Base-by-base conservation (phyloP, 306 rosid species). In the Ochetophila trinervis region DNA sequence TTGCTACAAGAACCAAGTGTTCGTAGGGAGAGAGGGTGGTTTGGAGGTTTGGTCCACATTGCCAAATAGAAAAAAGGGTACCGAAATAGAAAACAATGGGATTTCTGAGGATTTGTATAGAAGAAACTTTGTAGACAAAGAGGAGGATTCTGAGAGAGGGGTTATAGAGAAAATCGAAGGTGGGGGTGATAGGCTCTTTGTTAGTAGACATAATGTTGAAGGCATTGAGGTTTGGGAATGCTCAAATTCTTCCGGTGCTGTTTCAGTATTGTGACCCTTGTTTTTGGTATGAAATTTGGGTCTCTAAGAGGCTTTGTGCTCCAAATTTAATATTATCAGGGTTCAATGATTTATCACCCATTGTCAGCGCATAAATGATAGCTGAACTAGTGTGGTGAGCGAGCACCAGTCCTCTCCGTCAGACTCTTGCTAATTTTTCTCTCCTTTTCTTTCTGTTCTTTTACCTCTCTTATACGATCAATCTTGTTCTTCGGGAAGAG, bases 171-270 rank as follows among this genome's bases (percentile, higher is more conserved):
- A 78, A 68, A 87, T 92, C 40, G 93, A 92, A 76, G 92, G 98
- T 22, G 96, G 96, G 20, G 95, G 96, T 17, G 68, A 89, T 61
- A 85, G 98, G 59, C 74, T 92, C 68, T 92, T 92, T 62, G 86
- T 92, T 69, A 79, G 87, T 27, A 83, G 96, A 51, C 90, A 90
- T 80, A 76, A 74, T 62, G 86, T 78, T 18, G 96, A 92, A 73
- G 98, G 98, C 6, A 76, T 89, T 82, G 95, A 92, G 75, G 98
- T 92, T 2, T 89, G 96, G 98, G 92, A 92, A 77, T 87, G 86
- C 44, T 89, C 95, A n/a, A 56, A 56, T 71, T 83, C 86, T 68
- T 70, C 96, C 36, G 79, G 64, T 30, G 67, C 68, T 12, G 42
- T 63, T 69, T 64, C 67, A 2, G 50, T 69, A 37, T 69, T 48